A percentile compares a stretch with the other conserved stretches of the same genome.
Evolutionary conservation across 192 early-diverging fungal genomes (phyloP).

Genomic region (Podila verticillata): DNA sequence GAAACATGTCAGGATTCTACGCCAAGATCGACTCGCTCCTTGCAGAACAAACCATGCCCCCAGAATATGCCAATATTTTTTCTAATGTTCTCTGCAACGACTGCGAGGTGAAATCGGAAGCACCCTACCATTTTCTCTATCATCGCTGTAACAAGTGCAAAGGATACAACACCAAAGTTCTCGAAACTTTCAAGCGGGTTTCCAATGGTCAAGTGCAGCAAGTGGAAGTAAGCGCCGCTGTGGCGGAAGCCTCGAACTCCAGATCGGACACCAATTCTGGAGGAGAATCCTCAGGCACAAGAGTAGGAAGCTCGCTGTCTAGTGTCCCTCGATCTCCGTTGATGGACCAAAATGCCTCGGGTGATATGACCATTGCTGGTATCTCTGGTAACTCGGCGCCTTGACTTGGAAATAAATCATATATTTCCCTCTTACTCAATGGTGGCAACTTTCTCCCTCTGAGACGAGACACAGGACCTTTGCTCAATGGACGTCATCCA

Average conservation of each 20-base stretch:
- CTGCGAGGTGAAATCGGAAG: conserved; percentile 85
- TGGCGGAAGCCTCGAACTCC: conserved; percentile 17
- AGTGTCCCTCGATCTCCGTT: conserved; percentile 18
- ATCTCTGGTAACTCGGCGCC: conserved; percentile 48
- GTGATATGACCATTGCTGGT: conserved; percentile 43
- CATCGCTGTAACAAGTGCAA: conserved; percentile 90
- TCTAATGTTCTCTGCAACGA: conserved; percentile 94
- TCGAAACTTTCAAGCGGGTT: conserved; percentile 63
- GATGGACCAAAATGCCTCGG: conserved; percentile 49
- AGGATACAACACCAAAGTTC: conserved; percentile 92
- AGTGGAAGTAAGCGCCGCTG: conserved; percentile 26
- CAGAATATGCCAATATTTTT: conserved; percentile 80
- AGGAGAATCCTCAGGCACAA: conserved; percentile 3
- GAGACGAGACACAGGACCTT: too few relatives aligned
- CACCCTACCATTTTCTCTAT: conserved; percentile 95
- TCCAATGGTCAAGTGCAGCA: conserved; percentile 29
- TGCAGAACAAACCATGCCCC: conserved; percentile 86
- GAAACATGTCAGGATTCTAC: conserved; percentile 86
- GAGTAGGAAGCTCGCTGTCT: not conserved
- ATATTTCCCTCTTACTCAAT: not conserved
- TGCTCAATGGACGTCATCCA: too few relatives aligned
- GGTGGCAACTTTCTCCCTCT: too few relatives aligned
- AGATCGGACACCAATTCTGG: conserved; percentile 26
- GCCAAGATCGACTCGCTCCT: conserved; percentile 84
- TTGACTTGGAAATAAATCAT: not conserved